Evolutionary conservation across 805 yeast genomes (phyloP), one percentile per base, ranked within the genome.

Genomic region (Komagataella pastoris): DNA sequence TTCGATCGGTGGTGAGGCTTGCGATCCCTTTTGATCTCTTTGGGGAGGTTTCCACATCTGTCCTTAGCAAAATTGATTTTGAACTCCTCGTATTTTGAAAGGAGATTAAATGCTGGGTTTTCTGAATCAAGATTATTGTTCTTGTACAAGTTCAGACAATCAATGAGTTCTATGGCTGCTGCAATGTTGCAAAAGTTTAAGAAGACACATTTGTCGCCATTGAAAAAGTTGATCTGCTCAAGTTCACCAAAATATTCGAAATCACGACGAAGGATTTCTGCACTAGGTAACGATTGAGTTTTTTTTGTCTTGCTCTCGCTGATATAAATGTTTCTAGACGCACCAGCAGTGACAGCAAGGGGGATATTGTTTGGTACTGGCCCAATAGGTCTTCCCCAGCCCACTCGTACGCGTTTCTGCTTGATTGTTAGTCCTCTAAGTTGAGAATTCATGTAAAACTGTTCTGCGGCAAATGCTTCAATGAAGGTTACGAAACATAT

Each of bases 31-130:
- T 61, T 68, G 61, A 58, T 73, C 52, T 62, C 59, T 67, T 77
- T 84, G 54, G 80, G 83, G 36, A 77, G 87, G 59, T 84, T 84
- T 2, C 85, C 95, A 68, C 95, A 85, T 61, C 95, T 73, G 65
- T 85, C 95, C 59, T 83, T 83, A 48, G 88, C 95, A 65, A 75
- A 85, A 49, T 79, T 76, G 47, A 85, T 79, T 54, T 80, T 79
- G 57, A 80, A 77, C 3, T 72, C 68, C 46, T 59, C 58, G 59
- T 85, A 85, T 56, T 72, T 73, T 36, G 72, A 65, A 24, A 21
- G 14, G 17, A 17, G 24, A 53, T 68, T 65, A 44, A 73, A 75
- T 30, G 40, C 40, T 30, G 40, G 40, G 7, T 67, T 62, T 14
- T 60, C 64, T 50, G 72, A 72, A 44, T 75, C 66, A 18, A 62